A percentile compares a stretch with the other conserved stretches of the same genome.
phyloP scores from a whole-genome alignment of 2,329 filamentous ascomycete species.

The Colletotrichum navitas region DNA sequence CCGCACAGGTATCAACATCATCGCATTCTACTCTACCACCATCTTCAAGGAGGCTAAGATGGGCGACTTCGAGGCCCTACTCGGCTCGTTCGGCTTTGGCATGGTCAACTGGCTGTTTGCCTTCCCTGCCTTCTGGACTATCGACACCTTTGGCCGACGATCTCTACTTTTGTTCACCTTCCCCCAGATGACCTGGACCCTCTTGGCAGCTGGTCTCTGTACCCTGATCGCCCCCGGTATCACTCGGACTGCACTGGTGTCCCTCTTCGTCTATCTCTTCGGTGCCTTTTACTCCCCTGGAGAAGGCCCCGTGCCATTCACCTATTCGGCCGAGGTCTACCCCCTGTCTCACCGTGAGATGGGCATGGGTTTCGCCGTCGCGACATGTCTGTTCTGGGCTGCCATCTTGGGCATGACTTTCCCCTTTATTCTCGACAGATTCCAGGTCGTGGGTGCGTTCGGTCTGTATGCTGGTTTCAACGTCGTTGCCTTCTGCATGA shows the following conservation, averaged over 20 bases:
- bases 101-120: conserved; percentile 72
- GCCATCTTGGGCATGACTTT: conserved; percentile 74
- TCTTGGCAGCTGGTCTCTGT: conserved; percentile 68
- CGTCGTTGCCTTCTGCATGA: conserved; percentile 65
- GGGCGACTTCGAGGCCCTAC: conserved; percentile 63
- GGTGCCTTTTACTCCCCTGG: conserved; percentile 50
- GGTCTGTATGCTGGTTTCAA: conserved; percentile 69
- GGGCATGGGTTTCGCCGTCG: conserved; percentile 78
- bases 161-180: conserved; percentile 69
- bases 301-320: conserved; percentile 77
- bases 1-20: conserved; percentile 71
- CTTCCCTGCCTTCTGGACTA: conserved; percentile 68
- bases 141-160: conserved; percentile 64
- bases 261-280: conserved; percentile 55
- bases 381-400: conserved; percentile 73
- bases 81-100: conserved; percentile 62
- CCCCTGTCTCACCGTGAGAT: conserved; percentile 78
- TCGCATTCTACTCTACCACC: conserved; percentile 80
- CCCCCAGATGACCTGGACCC: conserved; percentile 70
- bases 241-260: conserved; percentile 60
- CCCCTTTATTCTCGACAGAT: conserved; percentile 64
- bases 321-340: conserved; percentile 78
- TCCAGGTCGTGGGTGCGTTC: conserved; percentile 59
- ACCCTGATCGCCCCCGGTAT: conserved; percentile 57
- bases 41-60: conserved; percentile 71